A percentile compares a stretch with the other conserved stretches of the same genome.
These are phyloP conservation scores for Pyrenophora teres DNA, from an alignment of 2,329 filamentous ascomycete genomes.

Conservation along the genomic window DNA sequence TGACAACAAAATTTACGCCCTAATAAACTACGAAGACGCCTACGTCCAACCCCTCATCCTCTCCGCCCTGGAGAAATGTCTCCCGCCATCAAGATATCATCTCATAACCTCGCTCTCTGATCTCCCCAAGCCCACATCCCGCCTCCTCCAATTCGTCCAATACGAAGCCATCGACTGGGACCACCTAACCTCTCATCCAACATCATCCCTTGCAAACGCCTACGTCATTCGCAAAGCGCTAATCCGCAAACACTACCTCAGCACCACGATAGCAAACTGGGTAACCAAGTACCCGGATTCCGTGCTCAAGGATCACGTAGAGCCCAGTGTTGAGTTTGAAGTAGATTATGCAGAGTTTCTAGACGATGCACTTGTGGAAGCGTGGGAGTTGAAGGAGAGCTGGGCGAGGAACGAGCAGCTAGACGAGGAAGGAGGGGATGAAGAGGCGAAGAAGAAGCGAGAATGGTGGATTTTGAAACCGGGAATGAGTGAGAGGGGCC, in stretches of 20 bases:
- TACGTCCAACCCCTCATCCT: slow-evolving; percentile 90
- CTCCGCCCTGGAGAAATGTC: slow-evolving; percentile 66
- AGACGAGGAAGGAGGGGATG: slow-evolving; percentile 37
- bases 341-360: slow-evolving; percentile 96
- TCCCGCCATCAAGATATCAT: slow-evolving; percentile 61
- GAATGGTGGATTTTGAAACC: slow-evolving; percentile 99
- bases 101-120: slow-evolving; percentile 59
- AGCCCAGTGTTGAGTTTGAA: slow-evolving; percentile 83
- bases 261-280: slow-evolving; percentile 83
- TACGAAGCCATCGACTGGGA: slow-evolving; percentile 91
- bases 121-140: slow-evolving; percentile 52
- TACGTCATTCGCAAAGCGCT: slow-evolving; percentile 96
- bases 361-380: slow-evolving; percentile 88
- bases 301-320: slow-evolving; percentile 70
- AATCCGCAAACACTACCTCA: slow-evolving; percentile 93
- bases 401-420: slow-evolving; percentile 67
- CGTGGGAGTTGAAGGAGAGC: slow-evolving; percentile 82
- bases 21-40: slow-evolving; percentile 81
- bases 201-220: slow-evolving; percentile 75
- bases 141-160: slow-evolving; percentile 76
- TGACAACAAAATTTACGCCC: slow-evolving; percentile 63
- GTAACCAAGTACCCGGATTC: slow-evolving; percentile 78
- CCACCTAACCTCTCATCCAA: slow-evolving; percentile 65
- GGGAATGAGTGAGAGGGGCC: slow-evolving; percentile 94
- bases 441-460: slow-evolving; percentile 40